A percentile compares a stretch with the other conserved stretches of the same genome.
These are phyloP conservation scores for Monilinia polystroma DNA, from an alignment of 2,329 filamentous ascomycete species.

Conservation along the genomic window DNA sequence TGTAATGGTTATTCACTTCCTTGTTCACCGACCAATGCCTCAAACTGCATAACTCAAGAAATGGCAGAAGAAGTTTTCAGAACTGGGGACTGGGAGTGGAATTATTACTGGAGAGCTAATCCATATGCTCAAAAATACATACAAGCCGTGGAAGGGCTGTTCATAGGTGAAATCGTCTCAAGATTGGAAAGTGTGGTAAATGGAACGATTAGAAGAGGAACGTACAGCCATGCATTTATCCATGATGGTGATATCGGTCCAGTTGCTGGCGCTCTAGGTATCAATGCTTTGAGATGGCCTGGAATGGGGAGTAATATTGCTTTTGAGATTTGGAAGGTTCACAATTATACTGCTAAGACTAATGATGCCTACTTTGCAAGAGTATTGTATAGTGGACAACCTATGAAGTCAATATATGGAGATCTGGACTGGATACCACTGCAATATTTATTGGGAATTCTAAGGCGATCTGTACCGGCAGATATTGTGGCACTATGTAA, in stretches of 20 bases:
- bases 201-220: constrained; percentile 30
- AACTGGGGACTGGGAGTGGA: constrained; percentile 45
- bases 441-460: constrained; percentile 25
- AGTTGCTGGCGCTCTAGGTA: constrained; percentile 38
- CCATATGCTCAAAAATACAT: constrained; percentile 42
- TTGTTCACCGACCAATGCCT: constrained; percentile 37
- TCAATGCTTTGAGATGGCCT: constrained; percentile 43
- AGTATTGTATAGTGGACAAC: constrained; percentile 38
- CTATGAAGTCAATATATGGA: constrained; percentile 32
- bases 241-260: constrained; percentile 44
- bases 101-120: constrained; percentile 44
- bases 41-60: constrained; percentile 39
- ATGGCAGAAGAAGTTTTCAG: constrained; percentile 44
- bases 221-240: constrained; percentile 39
- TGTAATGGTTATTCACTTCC: constrained; percentile 44
- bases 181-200: constrained; percentile 38
- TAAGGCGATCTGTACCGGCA: constrained; percentile 31
- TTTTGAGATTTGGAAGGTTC: constrained; percentile 42
- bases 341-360: not conserved
- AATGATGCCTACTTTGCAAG: constrained; percentile 27
- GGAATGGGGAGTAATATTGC: constrained; percentile 44
- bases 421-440: constrained; percentile 33
- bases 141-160: constrained; percentile 42
- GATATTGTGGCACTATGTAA: constrained; percentile 29
- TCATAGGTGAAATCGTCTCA: constrained; percentile 42